Conservation (phyloP, 805 yeast genomes). For the Starmerella apis region DNA sequence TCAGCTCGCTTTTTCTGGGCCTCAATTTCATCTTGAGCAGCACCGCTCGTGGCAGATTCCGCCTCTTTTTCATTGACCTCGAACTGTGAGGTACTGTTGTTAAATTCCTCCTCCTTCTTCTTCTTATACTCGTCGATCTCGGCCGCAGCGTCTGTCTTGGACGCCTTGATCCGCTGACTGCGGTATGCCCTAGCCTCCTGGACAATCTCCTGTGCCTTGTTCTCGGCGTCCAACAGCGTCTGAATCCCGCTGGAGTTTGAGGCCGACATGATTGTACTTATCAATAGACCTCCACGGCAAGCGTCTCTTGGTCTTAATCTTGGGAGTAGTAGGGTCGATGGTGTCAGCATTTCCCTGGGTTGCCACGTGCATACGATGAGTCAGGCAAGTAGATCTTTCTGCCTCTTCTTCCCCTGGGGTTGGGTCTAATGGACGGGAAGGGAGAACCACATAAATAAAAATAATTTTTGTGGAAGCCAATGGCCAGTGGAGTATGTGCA, state of each 20-base stretch:
- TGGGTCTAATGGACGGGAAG: not conserved
- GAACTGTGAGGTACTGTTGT: slow-evolving; percentile 58
- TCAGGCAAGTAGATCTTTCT: too few species aligned
- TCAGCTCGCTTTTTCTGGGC: slow-evolving; percentile 59
- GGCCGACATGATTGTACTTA: slow-evolving; percentile 31
- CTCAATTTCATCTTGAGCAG: slow-evolving; percentile 59
- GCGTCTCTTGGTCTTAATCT: too few species aligned
- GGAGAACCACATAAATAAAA: not conserved
- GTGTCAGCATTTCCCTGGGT: too few species aligned
- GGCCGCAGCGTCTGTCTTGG: slow-evolving; percentile 81
- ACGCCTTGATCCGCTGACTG: slow-evolving; percentile 79
- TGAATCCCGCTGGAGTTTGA: slow-evolving; percentile 51
- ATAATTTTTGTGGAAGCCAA: not conserved
- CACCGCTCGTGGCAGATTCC: slow-evolving; percentile 66
- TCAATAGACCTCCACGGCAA: not conserved
- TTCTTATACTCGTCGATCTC: slow-evolving; percentile 81
- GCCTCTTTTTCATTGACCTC: slow-evolving; percentile 65
- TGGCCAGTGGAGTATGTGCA: slow-evolving; percentile 2
- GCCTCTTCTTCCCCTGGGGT: too few species aligned
- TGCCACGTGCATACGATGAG: too few species aligned
- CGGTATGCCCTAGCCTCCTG: slow-evolving; percentile 67
- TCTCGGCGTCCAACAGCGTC: slow-evolving; percentile 74
- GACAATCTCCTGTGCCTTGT: slow-evolving; percentile 93
- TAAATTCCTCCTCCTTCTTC: slow-evolving; percentile 73
- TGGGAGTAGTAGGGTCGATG: too few species aligned